A percentile compares a stretch with the other conserved stretches of the same genome.
Conservation (phyloP, 352 stramenopile species). For the Phytophthora palmivora region DNA sequence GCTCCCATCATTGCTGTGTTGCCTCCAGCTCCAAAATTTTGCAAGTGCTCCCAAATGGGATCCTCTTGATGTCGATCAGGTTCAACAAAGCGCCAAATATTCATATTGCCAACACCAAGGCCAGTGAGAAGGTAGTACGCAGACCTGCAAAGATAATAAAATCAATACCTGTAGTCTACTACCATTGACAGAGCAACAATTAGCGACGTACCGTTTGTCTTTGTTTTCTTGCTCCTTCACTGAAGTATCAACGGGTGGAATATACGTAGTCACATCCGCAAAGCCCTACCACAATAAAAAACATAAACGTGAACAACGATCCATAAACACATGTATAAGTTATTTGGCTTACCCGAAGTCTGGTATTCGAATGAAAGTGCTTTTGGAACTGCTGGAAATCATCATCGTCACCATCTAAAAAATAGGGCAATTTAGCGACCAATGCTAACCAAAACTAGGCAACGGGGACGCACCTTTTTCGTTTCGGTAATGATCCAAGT, state of each 20-base stretch:
- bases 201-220: slow-evolving; percentile 21
- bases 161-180: background rate
- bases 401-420: slow-evolving; percentile 76
- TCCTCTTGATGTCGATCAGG: slow-evolving; percentile 29
- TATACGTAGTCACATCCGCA: slow-evolving; percentile 68
- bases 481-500: slow-evolving; percentile 82
- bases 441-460: background rate
- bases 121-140: slow-evolving; percentile 82
- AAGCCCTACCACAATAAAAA: slow-evolving; percentile 61
- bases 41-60: slow-evolving; percentile 64
- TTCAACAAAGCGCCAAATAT: slow-evolving; percentile 82
- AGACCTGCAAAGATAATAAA: slow-evolving; percentile 31
- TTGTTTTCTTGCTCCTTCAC: slow-evolving; percentile 9
- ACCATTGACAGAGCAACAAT: background rate
- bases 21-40: slow-evolving; percentile 54
- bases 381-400: slow-evolving; percentile 86
- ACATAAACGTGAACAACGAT: slow-evolving; percentile 11
- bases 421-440: slow-evolving; percentile 2
- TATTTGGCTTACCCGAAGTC: slow-evolving; percentile 55
- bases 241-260: slow-evolving; percentile 11
- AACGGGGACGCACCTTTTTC: slow-evolving; percentile 66
- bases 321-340: background rate
- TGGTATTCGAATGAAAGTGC: slow-evolving; percentile 64
- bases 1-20: slow-evolving; percentile 63
- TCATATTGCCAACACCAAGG: slow-evolving; percentile 71